Base-by-base conservation (phyloP, 1,139 yeast genomes). In the Pichia sp. region DNA sequence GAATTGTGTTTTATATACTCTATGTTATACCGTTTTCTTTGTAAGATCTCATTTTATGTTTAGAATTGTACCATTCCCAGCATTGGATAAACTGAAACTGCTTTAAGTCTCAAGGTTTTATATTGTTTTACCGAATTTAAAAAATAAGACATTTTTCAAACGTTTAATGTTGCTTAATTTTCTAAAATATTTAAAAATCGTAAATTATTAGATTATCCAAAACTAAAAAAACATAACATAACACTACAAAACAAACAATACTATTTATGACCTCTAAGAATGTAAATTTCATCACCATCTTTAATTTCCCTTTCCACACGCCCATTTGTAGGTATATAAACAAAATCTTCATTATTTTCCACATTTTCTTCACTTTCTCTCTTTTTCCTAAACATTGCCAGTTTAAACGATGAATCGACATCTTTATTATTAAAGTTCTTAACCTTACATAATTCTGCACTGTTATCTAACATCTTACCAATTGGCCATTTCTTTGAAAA, bases 391-490 rank as follows among this genome's bases (percentile, higher is more conserved):
- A 79, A 79, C n/a, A 79, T 69, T 43, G 76, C 74, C 46, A 79
- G 66, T 53, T 74, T 66, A 49, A 75, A 73, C n/a, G 67, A 62
- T 2, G 68, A 60, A 31, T 76, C 76, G 30, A 68, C 73, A 1
- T 78, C 75, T 51, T 69, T 66, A 62, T 82, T 83, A 62, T 85
- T 85, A 49, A 70, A 65, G 66, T 87, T 87, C 44, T 72, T 71
- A 25, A 87, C 75, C 48, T 73, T 74, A 53, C 85, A 67, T 38
- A 70, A 65, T 34, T 74, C 77, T 5, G 91, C 81, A 14, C 86
- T 75, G 42, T 77, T 75, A 65, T 91, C 98, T 47, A 89, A 68
- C 3, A 84, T 84, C 57, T 87, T 74, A 0, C 98, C 98, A 9
- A 87, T 75, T 0, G 88, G 84, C 88, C 93, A 84, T 34, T 75